These are phyloP conservation scores for Quercus variabilis DNA, from an alignment of 306 rosid species.

Conservation along the genomic window DNA sequence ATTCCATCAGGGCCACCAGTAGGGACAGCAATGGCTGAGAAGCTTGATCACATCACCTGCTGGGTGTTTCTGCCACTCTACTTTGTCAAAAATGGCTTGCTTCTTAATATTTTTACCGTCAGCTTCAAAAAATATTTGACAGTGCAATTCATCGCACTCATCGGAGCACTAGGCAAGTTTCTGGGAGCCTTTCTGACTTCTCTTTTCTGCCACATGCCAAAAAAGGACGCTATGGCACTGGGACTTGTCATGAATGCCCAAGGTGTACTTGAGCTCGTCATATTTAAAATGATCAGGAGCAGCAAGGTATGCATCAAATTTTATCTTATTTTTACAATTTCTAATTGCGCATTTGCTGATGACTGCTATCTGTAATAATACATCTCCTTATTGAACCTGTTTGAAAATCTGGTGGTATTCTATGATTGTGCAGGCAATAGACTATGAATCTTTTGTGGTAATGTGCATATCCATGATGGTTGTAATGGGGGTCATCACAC, in stretches of 20 bases:
- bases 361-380: neutral
- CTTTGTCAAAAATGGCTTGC: constrained; percentile 23
- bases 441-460: constrained; percentile 14
- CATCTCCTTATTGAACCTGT: too few species aligned
- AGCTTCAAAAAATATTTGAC: neutral
- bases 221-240: constrained; percentile 25
- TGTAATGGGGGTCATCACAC: constrained; percentile 15
- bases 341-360: neutral
- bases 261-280: constrained; percentile 32
- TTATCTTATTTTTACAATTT: neutral
- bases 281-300: constrained; percentile 11
- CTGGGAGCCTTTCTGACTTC: constrained; percentile 19
- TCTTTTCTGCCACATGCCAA: constrained; percentile 4
- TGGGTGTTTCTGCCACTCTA: constrained; percentile 40
- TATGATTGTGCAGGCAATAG: constrained; percentile 4
- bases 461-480: constrained; percentile 17
- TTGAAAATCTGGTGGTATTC: neutral
- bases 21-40: constrained; percentile 19
- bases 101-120: neutral
- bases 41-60: constrained; percentile 21
- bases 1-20: constrained; percentile 32
- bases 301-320: neutral
- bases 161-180: constrained; percentile 26
- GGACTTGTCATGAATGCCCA: constrained; percentile 35
- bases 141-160: constrained; percentile 10